These are phyloP conservation scores for Neodidymelliopsis sp. DNA, from an alignment of 2,329 filamentous ascomycete genomes.

Conservation along the genomic window DNA sequence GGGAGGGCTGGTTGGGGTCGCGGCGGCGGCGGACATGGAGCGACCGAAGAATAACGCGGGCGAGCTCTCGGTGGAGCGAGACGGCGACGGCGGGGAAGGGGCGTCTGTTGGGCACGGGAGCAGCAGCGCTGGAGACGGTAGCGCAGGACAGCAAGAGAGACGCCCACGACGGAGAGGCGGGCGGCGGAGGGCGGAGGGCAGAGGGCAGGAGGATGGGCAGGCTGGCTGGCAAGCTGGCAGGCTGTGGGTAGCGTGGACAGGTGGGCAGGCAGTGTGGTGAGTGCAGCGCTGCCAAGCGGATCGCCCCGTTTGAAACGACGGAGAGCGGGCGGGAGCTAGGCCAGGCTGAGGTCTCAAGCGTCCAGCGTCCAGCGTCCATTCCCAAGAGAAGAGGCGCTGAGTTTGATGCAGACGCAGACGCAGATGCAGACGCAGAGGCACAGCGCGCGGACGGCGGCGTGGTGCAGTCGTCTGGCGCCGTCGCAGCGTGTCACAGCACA, in stretches of 20 bases:
- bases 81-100: not conserved
- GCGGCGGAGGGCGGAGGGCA: slow-evolving; percentile 29
- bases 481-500: no score
- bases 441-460: no score
- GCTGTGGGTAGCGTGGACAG: slow-evolving; percentile 34
- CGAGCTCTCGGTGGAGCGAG: slow-evolving; percentile 15
- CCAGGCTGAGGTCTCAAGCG: slow-evolving; percentile 15
- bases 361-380: no score
- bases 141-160: slow-evolving; percentile 13
- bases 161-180: slow-evolving; percentile 10
- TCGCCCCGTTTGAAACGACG: slow-evolving; percentile 32
- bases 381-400: no score
- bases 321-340: slow-evolving; percentile 29
- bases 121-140: slow-evolving; percentile 32
- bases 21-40: slow-evolving; percentile 46
- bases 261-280: slow-evolving; percentile 26
- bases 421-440: no score
- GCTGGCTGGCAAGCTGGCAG: slow-evolving; percentile 12
- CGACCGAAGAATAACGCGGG: slow-evolving; percentile 25
- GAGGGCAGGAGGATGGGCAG: slow-evolving; percentile 28
- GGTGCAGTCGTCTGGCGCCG: no score
- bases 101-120: slow-evolving; percentile 16
- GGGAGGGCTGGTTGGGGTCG: slow-evolving; percentile 41
- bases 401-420: no score
- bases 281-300: slow-evolving; percentile 30